phyloP scores from a whole-genome alignment of 306 rosid species.

The Lathyrus sativus region DNA sequence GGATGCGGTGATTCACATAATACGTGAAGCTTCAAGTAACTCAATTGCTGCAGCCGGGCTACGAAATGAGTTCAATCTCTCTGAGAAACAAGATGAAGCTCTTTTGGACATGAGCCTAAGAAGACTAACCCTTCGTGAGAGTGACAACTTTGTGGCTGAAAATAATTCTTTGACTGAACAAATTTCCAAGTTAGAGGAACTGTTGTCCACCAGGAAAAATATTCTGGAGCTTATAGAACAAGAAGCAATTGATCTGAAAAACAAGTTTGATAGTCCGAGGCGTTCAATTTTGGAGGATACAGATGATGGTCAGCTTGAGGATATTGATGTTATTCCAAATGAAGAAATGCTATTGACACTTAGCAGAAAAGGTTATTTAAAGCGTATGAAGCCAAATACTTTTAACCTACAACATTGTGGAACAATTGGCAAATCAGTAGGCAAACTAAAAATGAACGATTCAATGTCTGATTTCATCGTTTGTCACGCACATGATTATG shows the following conservation, averaged over 20 bases:
- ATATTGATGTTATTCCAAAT: constrained; percentile 94
- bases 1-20: too few species aligned
- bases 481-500: constrained; percentile 91
- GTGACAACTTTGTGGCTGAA: constrained; percentile 72
- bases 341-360: constrained; percentile 91
- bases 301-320: constrained; percentile 90
- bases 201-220: constrained; percentile 75
- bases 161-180: constrained; percentile 68
- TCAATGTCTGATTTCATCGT: constrained; percentile 95
- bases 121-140: constrained; percentile 86
- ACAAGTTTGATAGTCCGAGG: constrained; percentile 77
- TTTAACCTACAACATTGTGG: constrained; percentile 94
- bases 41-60: constrained; percentile 65
- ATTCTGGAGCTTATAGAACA: constrained; percentile 80
- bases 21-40: constrained; percentile 79
- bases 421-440: constrained; percentile 98
- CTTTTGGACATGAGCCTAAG: constrained; percentile 83
- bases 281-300: constrained; percentile 81
- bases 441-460: constrained; percentile 91
- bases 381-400: constrained; percentile 90
- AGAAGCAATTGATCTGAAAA: constrained; percentile 88
- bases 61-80: constrained; percentile 67
- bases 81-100: constrained; percentile 97
- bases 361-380: constrained; percentile 94
- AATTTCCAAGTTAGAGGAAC: constrained; percentile 80